Evolutionary conservation across 352 stramenopile species (phyloP).

Genomic region (Phytophthora fragariaefolia): DNA sequence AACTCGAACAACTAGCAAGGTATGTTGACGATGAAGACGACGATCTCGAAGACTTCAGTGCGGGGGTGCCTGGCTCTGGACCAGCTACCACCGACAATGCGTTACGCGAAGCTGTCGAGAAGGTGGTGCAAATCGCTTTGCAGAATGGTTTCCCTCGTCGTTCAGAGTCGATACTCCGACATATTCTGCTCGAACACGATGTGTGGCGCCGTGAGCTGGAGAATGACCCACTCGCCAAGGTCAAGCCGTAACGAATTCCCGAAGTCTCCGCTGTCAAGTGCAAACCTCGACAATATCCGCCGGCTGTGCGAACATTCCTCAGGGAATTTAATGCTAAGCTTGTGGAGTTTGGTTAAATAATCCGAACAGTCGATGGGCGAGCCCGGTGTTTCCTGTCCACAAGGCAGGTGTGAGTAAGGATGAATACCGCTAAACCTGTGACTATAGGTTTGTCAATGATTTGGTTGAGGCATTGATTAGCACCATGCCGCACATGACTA

Average conservation of each 20-base stretch:
- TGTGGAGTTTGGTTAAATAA: conserved; percentile 8
- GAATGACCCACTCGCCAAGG: neutral
- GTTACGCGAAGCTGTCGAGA: neutral
- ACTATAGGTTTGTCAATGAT: neutral
- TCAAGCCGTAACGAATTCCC: neutral
- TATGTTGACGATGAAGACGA: neutral
- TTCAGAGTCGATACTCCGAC: neutral
- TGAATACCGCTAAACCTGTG: neutral
- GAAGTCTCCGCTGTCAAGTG: neutral
- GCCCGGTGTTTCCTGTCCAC: neutral
- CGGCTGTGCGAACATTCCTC: neutral
- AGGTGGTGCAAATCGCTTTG: neutral
- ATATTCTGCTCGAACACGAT: neutral
- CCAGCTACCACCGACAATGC: neutral
- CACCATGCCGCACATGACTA: neutral
- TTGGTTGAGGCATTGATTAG: neutral
- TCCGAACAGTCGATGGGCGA: neutral
- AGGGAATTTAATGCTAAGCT: conserved; percentile 9
- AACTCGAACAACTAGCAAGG: neutral
- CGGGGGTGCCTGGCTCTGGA: neutral
- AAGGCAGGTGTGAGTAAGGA: neutral
- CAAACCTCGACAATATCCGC: conserved; percentile 6
- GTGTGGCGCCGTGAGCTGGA: neutral
- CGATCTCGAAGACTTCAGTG: too few species aligned
- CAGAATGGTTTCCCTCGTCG: neutral